These are phyloP conservation scores for Microthlaspi erraticum DNA, from an alignment of 345 rosid species.

Conservation along the genomic window DNA sequence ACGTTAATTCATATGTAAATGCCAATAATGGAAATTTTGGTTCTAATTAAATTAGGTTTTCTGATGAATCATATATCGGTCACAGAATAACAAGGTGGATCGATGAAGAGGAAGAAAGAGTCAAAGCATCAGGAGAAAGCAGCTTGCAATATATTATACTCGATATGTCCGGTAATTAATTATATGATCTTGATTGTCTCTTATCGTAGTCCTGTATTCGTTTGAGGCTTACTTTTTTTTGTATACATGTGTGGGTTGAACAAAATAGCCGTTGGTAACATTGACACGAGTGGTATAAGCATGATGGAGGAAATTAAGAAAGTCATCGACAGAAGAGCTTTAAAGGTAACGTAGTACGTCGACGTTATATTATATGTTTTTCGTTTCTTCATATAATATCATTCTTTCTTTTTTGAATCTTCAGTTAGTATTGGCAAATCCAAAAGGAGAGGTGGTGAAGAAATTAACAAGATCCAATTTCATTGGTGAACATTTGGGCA, in stretches of 20 bases:
- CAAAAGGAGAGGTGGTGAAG: constrained; percentile 50
- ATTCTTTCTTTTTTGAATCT: not conserved
- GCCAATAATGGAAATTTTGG: not conserved
- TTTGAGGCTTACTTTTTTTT: constrained; percentile 11
- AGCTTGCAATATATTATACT: constrained; percentile 77
- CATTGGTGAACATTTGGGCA: constrained; percentile 51
- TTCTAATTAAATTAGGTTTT: not conserved
- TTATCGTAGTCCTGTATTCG: not conserved
- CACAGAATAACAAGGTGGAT: constrained; percentile 88
- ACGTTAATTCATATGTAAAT: not conserved
- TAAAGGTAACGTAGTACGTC: constrained; percentile 58
- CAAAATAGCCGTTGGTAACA: constrained; percentile 76
- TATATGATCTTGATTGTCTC: constrained; percentile 6
- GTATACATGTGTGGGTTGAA: not conserved
- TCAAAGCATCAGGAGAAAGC: constrained; percentile 60
- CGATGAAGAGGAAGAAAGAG: constrained; percentile 75
- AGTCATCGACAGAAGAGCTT: constrained; percentile 55
- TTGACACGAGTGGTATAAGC: constrained; percentile 93
- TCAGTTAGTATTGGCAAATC: constrained; percentile 47
- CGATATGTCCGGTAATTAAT: constrained; percentile 67
- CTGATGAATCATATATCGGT: not conserved
- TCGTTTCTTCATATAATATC: not conserved
- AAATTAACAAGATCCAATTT: constrained; percentile 44
- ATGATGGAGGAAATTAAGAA: constrained; percentile 88
- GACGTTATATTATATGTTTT: not conserved